Evolutionary conservation across 2,329 filamentous ascomycete genomes (phyloP).

Genomic region (Incumbomyces lentus): DNA sequence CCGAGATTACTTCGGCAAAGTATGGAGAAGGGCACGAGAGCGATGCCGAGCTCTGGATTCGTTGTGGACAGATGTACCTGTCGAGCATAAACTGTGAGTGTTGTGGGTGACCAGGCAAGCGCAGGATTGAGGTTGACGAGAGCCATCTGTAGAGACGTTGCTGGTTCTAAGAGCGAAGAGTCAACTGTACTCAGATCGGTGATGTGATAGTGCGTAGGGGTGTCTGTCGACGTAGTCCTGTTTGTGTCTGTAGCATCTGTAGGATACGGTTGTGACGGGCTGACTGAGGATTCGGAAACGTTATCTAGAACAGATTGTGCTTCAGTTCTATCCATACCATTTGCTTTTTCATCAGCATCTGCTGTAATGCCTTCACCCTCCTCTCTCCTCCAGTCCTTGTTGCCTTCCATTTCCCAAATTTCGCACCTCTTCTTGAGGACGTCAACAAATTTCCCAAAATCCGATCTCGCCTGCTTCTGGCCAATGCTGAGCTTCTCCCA

Average conservation of each 20-base stretch:
- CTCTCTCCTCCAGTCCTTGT: slow-evolving; percentile 56
- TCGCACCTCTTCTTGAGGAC: slow-evolving; percentile 68
- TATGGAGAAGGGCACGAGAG: slow-evolving; percentile 57
- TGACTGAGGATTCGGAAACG: neutral
- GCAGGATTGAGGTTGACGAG: slow-evolving; percentile 13
- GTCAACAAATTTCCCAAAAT: slow-evolving; percentile 67
- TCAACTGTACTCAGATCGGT: neutral
- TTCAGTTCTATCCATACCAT: slow-evolving; percentile 1
- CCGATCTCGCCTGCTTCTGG: slow-evolving; percentile 52
- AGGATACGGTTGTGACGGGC: neutral
- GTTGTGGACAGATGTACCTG: slow-evolving; percentile 36
- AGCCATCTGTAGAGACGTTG: slow-evolving; percentile 5
- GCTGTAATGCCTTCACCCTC: slow-evolving; percentile 24
- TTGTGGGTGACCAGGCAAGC: slow-evolving; percentile 13
- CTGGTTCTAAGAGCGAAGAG: slow-evolving; percentile 2
- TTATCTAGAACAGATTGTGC: neutral
- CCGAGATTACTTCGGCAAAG: slow-evolving; percentile 58
- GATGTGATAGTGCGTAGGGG: slow-evolving; percentile 19
- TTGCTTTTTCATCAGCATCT: slow-evolving; percentile 6
- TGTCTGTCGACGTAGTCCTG: slow-evolving; percentile 10
- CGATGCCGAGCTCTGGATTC: slow-evolving; percentile 5
- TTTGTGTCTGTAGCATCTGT: neutral
- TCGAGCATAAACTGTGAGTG: slow-evolving; percentile 31
- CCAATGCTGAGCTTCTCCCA: slow-evolving; percentile 33
- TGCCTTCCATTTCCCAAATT: slow-evolving; percentile 73